Evolutionary conservation across 2,329 filamentous ascomycete species (phyloP).

Genomic region (Fusarium mundagurra): DNA sequence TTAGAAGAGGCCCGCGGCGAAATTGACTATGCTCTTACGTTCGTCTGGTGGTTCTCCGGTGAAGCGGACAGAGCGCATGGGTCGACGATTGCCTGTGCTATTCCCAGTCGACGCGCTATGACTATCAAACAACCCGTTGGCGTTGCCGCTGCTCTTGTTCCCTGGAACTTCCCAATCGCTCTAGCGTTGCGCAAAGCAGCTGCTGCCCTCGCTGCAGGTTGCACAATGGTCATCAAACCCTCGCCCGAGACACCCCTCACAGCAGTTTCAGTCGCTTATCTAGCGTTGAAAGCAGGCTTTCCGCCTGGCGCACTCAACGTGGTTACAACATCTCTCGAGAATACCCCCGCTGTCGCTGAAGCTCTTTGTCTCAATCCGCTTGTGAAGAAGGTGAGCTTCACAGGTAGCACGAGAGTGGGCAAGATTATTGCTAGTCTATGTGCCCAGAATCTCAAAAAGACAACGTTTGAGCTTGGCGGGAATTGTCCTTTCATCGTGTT

Average conservation of each 20-base stretch:
- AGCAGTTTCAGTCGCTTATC: constrained; percentile 72
- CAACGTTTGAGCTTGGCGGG: constrained; percentile 75
- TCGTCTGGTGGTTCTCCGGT: constrained; percentile 68
- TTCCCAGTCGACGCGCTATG: constrained; percentile 64
- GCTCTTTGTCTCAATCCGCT: constrained; percentile 56
- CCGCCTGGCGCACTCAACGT: constrained; percentile 74
- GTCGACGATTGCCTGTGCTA: constrained; percentile 65
- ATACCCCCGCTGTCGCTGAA: constrained; percentile 56
- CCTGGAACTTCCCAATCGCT: constrained; percentile 69
- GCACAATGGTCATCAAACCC: constrained; percentile 79
- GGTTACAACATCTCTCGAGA: constrained; percentile 54
- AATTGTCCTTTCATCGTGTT: constrained; percentile 75
- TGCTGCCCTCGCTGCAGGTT: constrained; percentile 75
- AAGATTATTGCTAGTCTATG: constrained; percentile 69
- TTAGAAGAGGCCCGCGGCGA: constrained; percentile 63
- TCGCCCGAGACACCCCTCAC: constrained; percentile 80
- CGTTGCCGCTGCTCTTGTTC: constrained; percentile 48
- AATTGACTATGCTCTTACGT: constrained; percentile 63
- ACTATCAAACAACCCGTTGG: constrained; percentile 68
- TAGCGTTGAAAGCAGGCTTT: constrained; percentile 77
- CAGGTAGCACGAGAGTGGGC: constrained; percentile 77
- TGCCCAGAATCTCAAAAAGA: constrained; percentile 72
- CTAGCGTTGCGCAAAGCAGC: constrained; percentile 59
- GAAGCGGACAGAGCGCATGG: constrained; percentile 55
- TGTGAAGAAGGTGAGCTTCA: constrained; percentile 77